Evolutionary conservation across 2,329 filamentous ascomycete species (phyloP), one percentile per base, ranked within the genome.

Genomic region (Arthrobotrys iridis): DNA sequence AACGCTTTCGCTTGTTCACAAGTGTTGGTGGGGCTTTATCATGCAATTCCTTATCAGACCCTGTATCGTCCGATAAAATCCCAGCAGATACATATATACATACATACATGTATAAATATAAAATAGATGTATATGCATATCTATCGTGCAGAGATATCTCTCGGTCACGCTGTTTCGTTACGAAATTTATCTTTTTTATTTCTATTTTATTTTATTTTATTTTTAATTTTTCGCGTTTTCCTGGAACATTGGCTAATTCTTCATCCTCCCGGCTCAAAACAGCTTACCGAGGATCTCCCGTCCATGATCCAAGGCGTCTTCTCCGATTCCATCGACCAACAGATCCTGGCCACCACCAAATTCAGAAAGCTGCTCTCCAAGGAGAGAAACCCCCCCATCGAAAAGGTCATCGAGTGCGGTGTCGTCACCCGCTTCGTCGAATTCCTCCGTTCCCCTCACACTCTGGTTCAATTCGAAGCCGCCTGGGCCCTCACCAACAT

Each of bases 401-500:
- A 99, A 86, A 93, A 96, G 82, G 95, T 99, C 79, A 99, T 99
- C 84, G 96, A 98, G 88, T 98, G 95, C 73, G 95, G 95, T 81
- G 95, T 99, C 78, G 95, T 99, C 79, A 91, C 89, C 86, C 91
- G 95, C 82, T 99, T 99, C 81, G 95, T 99, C 84, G 93, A 97
- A 84, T 99, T 99, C 84, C 90, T 99, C 76, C 92, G 93, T 82
- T 99, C 95, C 66, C 95, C 95, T 78, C 95, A 99, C 84, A 98
- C 95, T 33, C 88, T 99, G 55, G 95, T 99, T 67, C 95, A 99
- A 84, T 99, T 99, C 82, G 95, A 99, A 87, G 95, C 95, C 81
- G 95, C 95, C 45, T 99, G 95, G 95, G 95, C 95, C 77, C 86
- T 99, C 82, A 99, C 95, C 86, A 99, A 99, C 86, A 99, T 99